Evolutionary conservation across 2,329 filamentous ascomycete genomes (phyloP).

Genomic region (Colletotrichum salicis): DNA sequence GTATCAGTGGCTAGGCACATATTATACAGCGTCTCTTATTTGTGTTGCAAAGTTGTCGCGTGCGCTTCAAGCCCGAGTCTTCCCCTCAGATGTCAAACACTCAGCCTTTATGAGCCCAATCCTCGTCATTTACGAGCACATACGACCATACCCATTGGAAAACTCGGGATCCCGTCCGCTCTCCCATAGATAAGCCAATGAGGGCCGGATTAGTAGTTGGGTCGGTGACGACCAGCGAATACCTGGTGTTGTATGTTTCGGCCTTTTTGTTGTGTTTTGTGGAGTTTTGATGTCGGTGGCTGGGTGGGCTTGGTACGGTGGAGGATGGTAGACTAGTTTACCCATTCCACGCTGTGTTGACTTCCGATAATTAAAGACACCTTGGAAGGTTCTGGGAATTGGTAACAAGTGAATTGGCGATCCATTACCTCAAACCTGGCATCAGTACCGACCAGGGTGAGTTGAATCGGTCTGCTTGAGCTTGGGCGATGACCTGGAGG

Average conservation of each 20-base stretch:
- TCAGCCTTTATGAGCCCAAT: background rate
- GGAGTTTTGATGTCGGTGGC: background rate
- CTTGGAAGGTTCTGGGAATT: background rate
- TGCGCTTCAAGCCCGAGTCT: background rate
- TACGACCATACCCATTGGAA: no score
- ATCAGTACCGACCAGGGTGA: background rate
- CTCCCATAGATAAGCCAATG: no score
- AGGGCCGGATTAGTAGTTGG: background rate
- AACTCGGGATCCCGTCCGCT: no score
- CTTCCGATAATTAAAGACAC: background rate
- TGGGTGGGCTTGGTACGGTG: background rate
- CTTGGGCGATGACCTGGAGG: background rate
- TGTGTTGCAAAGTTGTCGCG: background rate
- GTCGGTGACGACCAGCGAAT: background rate
- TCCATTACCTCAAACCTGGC: background rate
- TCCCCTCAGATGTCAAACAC: background rate
- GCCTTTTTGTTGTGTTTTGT: background rate
- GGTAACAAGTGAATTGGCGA: background rate
- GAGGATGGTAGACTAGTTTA: background rate
- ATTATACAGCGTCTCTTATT: no score
- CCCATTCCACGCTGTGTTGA: background rate
- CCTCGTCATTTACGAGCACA: no score
- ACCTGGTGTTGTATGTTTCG: background rate
- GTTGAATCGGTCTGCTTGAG: background rate
- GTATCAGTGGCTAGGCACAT: no score